Evolutionary conservation across 257 asterid genomes (phyloP).

Genomic region (Solanum clarkiae): DNA sequence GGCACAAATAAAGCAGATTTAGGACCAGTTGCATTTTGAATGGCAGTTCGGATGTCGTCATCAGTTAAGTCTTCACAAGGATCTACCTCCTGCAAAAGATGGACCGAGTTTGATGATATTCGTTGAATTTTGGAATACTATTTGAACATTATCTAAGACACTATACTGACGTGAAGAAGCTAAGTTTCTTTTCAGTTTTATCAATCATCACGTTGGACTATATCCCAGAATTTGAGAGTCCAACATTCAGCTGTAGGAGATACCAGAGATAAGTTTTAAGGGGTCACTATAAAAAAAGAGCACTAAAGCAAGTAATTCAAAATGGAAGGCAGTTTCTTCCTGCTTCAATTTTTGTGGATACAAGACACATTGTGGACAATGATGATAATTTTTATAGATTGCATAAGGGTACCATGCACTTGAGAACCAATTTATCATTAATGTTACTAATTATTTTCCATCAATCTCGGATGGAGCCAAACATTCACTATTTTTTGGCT

Average conservation of each 20-base stretch:
- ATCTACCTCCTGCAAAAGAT: slow-evolving; percentile 68
- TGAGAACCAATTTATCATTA: neutral
- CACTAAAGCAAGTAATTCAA: neutral
- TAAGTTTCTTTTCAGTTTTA: neutral
- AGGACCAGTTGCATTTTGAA: slow-evolving; percentile 92
- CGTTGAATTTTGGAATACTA: neutral
- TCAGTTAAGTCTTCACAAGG: slow-evolving; percentile 95
- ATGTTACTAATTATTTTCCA: neutral
- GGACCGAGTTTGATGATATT: neutral
- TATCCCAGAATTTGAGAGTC: neutral
- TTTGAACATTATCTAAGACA: neutral
- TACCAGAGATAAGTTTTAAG: neutral
- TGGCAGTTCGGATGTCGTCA: slow-evolving; percentile 86
- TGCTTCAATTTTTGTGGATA: neutral
- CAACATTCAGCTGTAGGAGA: neutral
- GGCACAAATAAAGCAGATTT: slow-evolving; percentile 85
- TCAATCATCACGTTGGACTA: neutral
- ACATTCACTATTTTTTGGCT: no score
- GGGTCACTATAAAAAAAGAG: neutral
- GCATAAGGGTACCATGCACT: neutral
- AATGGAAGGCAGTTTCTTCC: neutral
- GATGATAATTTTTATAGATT: neutral
- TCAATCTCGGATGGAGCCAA: no score
- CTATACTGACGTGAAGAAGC: neutral
- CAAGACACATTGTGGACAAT: neutral